These are phyloP conservation scores for Microbotryomycetes sp. DNA, from an alignment of 1,284 basidiomycete species.

Conservation along the genomic window DNA sequence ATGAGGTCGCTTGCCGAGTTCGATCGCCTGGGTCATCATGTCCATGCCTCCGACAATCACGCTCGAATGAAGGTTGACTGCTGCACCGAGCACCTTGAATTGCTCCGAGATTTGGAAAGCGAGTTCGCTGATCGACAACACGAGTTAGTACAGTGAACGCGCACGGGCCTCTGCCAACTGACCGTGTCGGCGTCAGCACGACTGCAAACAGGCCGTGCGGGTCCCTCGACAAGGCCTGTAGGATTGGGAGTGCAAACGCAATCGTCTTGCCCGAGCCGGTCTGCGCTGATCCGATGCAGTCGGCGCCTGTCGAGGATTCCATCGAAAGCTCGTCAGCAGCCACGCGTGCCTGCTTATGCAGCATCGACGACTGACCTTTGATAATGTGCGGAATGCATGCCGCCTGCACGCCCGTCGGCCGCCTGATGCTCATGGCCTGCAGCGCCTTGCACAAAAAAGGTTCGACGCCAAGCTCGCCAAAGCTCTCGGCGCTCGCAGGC, in stretches of 20 bases:
- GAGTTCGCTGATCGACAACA: conserved; percentile 58
- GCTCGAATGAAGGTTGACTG: conserved; percentile 70
- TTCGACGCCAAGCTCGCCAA: conserved; percentile 67
- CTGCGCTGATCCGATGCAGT: conserved; percentile 95
- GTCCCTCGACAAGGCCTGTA: conserved; percentile 78
- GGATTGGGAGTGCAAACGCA: conserved; percentile 90
- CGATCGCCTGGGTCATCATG: conserved; percentile 88
- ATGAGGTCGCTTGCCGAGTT: conserved; percentile 78
- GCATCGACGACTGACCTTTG: conserved; percentile 51
- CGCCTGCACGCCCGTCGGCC: conserved; percentile 81
- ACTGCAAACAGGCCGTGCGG: conserved; percentile 92
- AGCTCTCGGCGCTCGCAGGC: conserved; percentile 40
- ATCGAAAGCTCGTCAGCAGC: conserved; percentile 35
- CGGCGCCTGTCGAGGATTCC: conserved; percentile 53
- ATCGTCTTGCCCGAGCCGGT: conserved; percentile 98
- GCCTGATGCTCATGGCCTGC: conserved; percentile 70
- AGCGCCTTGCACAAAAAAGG: conserved; percentile 62
- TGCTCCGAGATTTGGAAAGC: conserved; percentile 97
- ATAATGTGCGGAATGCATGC: conserved; percentile 85
- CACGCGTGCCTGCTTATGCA: conserved; percentile 31
- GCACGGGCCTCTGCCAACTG: conserved; percentile 36
- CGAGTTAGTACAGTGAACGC: not conserved
- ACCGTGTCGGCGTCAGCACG: conserved; percentile 90
- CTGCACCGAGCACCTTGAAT: conserved; percentile 80
- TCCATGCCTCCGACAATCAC: conserved; percentile 98